phyloP scores from a whole-genome alignment of 192 early-diverging fungal species.

The Entomortierella lignicola region DNA sequence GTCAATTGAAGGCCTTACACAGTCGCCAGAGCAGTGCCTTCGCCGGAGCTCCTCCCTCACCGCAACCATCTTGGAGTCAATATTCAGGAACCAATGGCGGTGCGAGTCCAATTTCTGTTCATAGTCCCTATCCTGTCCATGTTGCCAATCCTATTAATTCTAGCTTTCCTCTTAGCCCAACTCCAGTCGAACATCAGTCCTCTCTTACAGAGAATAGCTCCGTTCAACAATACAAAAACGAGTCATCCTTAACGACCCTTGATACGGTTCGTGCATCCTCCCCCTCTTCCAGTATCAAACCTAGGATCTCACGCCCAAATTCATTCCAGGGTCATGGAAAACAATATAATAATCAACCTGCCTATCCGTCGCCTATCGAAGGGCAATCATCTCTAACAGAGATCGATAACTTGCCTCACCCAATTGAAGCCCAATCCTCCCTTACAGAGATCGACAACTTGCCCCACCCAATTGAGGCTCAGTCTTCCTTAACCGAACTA shows the following conservation, averaged over 20 bases:
- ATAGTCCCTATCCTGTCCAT: slow-evolving; percentile 8
- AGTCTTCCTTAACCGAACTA: slow-evolving; percentile 32
- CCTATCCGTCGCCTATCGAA: slow-evolving; percentile 39
- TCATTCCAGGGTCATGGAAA: no score
- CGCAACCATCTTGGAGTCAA: slow-evolving; percentile 24
- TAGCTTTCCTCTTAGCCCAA: slow-evolving; percentile 12
- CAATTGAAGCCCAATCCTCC: slow-evolving; percentile 43
- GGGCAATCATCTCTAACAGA: slow-evolving; percentile 48
- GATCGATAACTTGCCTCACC: slow-evolving; percentile 4
- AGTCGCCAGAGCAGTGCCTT: slow-evolving; percentile 16
- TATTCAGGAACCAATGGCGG: not conserved
- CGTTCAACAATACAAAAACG: not conserved
- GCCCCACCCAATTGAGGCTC: slow-evolving; percentile 21
- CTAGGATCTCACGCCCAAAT: slow-evolving; percentile 20
- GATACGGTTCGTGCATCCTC: slow-evolving; percentile 17
- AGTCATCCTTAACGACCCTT: slow-evolving; percentile 31
- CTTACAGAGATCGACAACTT: slow-evolving; percentile 32
- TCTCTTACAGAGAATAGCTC: slow-evolving; percentile 30
- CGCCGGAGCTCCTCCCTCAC: slow-evolving; percentile 13
- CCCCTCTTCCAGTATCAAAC: slow-evolving; percentile 3
- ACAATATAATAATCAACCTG: no score
- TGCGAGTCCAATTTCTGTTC: slow-evolving; percentile 10
- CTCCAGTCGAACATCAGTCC: slow-evolving; percentile 46
- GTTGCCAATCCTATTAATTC: not conserved
- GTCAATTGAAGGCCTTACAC: slow-evolving; percentile 31